These are phyloP conservation scores for Fraxinus greggii DNA, from an alignment of 305 asterid species.

Conservation along the genomic window DNA sequence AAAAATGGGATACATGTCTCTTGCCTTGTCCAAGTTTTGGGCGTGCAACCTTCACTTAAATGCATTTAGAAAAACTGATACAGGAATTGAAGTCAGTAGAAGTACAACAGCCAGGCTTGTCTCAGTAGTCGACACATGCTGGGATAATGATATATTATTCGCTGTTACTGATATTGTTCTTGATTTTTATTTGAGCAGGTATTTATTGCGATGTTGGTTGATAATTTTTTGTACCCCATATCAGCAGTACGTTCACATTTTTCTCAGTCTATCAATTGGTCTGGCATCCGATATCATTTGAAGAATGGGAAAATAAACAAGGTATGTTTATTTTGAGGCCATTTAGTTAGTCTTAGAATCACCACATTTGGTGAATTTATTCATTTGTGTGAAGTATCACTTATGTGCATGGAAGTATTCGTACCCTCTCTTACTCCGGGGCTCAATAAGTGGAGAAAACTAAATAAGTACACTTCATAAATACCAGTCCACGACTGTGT, in stretches of 20 bases:
- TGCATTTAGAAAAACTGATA: not conserved
- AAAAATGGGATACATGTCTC: not conserved
- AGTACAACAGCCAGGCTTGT: not conserved
- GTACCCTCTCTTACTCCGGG: not conserved
- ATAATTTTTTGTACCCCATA: constrained; percentile 83
- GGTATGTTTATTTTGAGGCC: constrained; percentile 41
- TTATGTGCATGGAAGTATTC: not conserved
- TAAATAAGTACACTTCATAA: not conserved
- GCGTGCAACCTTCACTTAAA: not conserved
- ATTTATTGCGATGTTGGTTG: constrained; percentile 87
- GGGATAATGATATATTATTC: not conserved
- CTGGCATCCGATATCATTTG: constrained; percentile 91
- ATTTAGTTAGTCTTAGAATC: not conserved
- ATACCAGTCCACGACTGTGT: not conserved
- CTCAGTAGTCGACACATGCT: not conserved
- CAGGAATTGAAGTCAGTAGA: not conserved
- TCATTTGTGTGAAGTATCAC: not conserved
- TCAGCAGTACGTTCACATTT: constrained; percentile 91
- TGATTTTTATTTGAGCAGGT: constrained; percentile 60
- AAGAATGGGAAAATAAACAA: constrained; percentile 80
- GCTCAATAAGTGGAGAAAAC: not conserved
- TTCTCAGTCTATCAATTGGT: constrained; percentile 92
- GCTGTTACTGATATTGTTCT: constrained; percentile 16
- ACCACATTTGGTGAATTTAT: not conserved
- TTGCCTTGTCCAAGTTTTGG: not conserved